Base-by-base conservation (phyloP, 495 filamentous ascomycete genomes). In the Trichoderma reesei region DNA sequence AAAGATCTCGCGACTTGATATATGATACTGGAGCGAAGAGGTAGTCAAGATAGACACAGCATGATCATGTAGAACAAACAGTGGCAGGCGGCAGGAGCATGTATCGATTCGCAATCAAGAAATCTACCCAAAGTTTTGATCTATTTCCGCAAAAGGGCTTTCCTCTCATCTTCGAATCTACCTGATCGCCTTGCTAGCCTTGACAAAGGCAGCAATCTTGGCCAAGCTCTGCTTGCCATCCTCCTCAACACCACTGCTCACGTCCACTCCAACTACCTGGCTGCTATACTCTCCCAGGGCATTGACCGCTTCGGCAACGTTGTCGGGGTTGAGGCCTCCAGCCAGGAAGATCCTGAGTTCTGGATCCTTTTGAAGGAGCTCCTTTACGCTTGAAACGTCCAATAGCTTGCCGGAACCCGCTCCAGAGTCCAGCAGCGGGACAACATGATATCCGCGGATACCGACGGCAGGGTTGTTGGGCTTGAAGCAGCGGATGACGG, bases 171-270 rank as follows among this genome's bases (percentile, higher is more conserved):
- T n/a, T n/a, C n/a, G n/a, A n/a, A n/a, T 61, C 63, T 75, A 79
- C 65, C 76, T 71, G 63, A 79, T 74, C 14, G 69, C 68, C 76
- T 92, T 96, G 1, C 85, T 90, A 48, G 83, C 85, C 68, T 79
- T 78, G 8, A 98, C 82, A 75, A 99, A 99, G 11, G 78, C 84
- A 66, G 79, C 77, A 64, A 99, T 97, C 78, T 90, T 95, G 63
- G 86, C 84, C 61, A 91, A 59, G 74, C 88, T 89, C 71, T 99
- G 95, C 69, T 78, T 73, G 9, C 93, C 94, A 67, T 89, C 82
- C 33, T 83, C 84, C 78, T 98, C 94, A 13, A 99, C 91, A 0
- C 94, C 94, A 69, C 90, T 95, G 71, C 91, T 96, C 5, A 96
- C 90, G 78, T 99, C 94, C 42, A 99, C 87, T 2, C 86, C 92